Base-by-base conservation (phyloP, 352 stramenopile genomes). In the Bremia lactucae region DNA sequence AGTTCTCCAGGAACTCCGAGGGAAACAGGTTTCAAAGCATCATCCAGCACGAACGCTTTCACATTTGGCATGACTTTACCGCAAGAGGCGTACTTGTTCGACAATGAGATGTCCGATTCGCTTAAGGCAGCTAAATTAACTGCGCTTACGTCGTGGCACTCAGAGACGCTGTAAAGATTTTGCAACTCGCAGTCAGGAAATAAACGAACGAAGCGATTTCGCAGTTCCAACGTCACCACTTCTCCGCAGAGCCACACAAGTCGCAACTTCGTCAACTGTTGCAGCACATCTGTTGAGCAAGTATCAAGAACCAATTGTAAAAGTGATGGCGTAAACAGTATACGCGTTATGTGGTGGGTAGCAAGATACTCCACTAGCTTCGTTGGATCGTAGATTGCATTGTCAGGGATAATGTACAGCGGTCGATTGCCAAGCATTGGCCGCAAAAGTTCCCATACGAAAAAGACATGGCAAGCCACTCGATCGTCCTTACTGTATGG, bases 391-490 rank as follows among this genome's bases (percentile, higher is more conserved):
- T 95, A 97, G 44, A 97, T 94, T 22, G 76, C 75, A 44, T 93
- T 83, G 43, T 96, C 83, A 4, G 87, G 88, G 45, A 97, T 95
- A 45, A 96, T 63, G 42, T 96, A 87, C 24, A 95, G 65, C n/a
- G 80, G 74, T 43, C 72, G 66, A 47, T 94, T 95, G 23, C 81
- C 68, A 23, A 96, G 75, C 48, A 97, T 69, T 19, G 91, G 86
- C 4, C 88, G 77, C 10, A 96, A 59, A 34, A 94, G 56, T 46
- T 97, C 91, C 91, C 91, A 97, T 2, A 97, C 84, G 47, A 97
- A 97, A 55, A 97, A 97, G 14, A 97, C 87, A 49, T 95, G 90
- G 36, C 79, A 95, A 18, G 86, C 88, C 37, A 95, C 85, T 33
- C 75, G 67, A 21, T 95, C 77, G 26, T 90, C 66, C 28, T 71